Evolutionary conservation across 352 stramenopile species (phyloP).

Genomic region (Globisporangium alternatum): DNA sequence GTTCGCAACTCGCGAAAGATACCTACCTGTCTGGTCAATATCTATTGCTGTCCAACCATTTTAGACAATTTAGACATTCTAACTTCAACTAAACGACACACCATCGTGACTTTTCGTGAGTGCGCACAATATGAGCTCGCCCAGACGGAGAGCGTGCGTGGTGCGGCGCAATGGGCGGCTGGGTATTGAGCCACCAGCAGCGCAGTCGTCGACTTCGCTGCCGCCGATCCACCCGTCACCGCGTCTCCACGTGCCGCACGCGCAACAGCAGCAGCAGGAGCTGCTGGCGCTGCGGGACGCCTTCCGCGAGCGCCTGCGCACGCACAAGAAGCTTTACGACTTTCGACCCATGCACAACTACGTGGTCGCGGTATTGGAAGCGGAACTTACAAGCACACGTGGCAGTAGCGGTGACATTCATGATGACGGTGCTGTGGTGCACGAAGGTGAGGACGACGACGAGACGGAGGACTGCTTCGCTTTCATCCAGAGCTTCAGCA

Average conservation of each 20-base stretch:
- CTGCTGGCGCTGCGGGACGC: conserved; percentile 14
- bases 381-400: neutral
- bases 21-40: too few relatives aligned
- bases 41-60: too few relatives aligned
- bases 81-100: too few relatives aligned
- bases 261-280: conserved; percentile 22
- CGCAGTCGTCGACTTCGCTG: conserved; percentile 5
- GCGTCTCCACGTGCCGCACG: neutral
- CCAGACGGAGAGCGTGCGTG: conserved; percentile 5
- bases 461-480: conserved; percentile 19
- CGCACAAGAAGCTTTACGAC: conserved; percentile 16
- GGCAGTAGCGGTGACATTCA: neutral
- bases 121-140: neutral
- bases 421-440: neutral
- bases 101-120: conserved; percentile 2
- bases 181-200: conserved; percentile 11
- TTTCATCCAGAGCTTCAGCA: conserved; percentile 1
- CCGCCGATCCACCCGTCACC: conserved; percentile 16
- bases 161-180: conserved; percentile 23
- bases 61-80: too few relatives aligned
- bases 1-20: too few relatives aligned
- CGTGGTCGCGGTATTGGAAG: neutral
- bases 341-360: conserved; percentile 10
- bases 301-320: conserved; percentile 22
- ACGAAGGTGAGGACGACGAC: neutral